These are phyloP conservation scores for Calamus simplicifolius DNA, from an alignment of 176 grass and related monocot species.

Conservation along the genomic window DNA sequence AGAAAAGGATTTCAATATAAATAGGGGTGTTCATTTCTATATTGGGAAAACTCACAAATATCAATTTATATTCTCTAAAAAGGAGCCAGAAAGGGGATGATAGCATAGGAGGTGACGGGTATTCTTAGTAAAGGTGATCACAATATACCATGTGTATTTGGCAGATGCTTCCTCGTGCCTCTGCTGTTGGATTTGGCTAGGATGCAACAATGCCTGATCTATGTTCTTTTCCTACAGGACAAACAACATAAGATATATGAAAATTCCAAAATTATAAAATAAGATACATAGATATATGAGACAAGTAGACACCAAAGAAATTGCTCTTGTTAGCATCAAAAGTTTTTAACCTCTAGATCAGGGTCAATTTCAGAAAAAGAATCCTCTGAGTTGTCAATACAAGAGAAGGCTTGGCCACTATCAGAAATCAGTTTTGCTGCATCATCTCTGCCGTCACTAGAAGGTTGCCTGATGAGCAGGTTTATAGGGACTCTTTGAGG, in stretches of 20 bases:
- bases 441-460: constrained; percentile 14
- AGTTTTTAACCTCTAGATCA: constrained; percentile 1
- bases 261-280: neutral
- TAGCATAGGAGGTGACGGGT: neutral
- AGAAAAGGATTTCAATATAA: too few species aligned
- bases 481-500: constrained; percentile 62
- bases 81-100: too few species aligned
- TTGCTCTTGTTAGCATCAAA: neutral
- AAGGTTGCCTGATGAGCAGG: constrained; percentile 33
- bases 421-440: constrained; percentile 10
- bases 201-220: neutral
- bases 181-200: neutral
- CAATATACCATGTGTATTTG: constrained; percentile 22
- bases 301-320: constrained; percentile 8
- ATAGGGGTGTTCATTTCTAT: too few species aligned
- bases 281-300: constrained; percentile 11
- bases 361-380: constrained; percentile 30
- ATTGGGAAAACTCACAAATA: too few species aligned
- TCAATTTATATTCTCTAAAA: too few species aligned
- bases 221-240: constrained; percentile 46
- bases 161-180: constrained; percentile 15
- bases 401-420: constrained; percentile 12
- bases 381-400: constrained; percentile 29
- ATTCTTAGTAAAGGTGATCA: neutral
- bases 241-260: constrained; percentile 35